Conservation (phyloP, 441 rosid species). For the Aleurites moluccanus region DNA sequence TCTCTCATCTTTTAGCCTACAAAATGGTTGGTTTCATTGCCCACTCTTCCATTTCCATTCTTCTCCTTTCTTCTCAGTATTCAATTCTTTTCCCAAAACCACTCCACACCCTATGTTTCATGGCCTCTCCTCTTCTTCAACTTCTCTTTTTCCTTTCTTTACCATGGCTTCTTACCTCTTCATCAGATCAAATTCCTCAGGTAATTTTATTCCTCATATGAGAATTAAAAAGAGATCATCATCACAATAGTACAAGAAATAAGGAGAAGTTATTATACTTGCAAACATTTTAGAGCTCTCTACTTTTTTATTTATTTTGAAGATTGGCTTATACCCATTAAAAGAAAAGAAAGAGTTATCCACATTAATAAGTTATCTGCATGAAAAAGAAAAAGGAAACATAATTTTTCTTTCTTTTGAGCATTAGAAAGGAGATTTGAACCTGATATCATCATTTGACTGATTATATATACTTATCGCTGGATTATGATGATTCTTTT, state of each 20-base stretch:
- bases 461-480: too few species aligned
- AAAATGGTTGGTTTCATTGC: constrained; percentile 18
- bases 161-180: constrained; percentile 22
- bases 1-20: constrained; percentile 23
- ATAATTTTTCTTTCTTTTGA: too few species aligned
- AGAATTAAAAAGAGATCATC: not conserved
- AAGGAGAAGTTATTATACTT: too few species aligned
- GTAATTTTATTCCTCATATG: constrained; percentile 14
- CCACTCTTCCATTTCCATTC: constrained; percentile 7
- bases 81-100: not conserved
- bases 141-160: constrained; percentile 30
- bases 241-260: not conserved
- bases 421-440: too few species aligned
- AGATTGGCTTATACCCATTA: not conserved
- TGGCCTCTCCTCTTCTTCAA: constrained; percentile 45
- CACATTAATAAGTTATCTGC: not conserved
- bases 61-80: not conserved
- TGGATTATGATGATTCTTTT: not conserved
- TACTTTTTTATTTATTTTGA: not conserved
- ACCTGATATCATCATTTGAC: too few species aligned
- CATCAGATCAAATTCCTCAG: constrained; percentile 43
- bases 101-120: constrained; percentile 19
- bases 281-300: not conserved
- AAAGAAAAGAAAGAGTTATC: not conserved
- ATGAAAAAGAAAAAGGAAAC: not conserved